Evolutionary conservation across 106 monocot species (phyloP).

Genomic region (Acorus gramineus): DNA sequence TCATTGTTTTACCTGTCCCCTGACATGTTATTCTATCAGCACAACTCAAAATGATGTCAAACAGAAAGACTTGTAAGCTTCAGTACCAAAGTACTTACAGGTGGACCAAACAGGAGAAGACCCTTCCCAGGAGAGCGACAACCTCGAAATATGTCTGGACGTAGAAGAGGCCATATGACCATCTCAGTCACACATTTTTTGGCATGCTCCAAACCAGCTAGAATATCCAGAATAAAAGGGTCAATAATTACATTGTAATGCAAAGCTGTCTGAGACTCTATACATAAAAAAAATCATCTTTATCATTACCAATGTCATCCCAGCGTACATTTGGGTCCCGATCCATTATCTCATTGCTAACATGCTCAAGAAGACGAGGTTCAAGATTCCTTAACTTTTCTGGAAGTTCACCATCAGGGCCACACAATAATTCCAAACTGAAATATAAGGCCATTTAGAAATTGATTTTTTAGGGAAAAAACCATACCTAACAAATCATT

Average conservation of each 20-base stretch:
- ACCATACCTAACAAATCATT: neutral
- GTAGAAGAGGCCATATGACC: slow-evolving; percentile 98
- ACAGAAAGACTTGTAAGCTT: neutral
- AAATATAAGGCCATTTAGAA: neutral
- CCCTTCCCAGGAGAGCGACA: slow-evolving; percentile 94
- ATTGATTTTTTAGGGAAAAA: neutral
- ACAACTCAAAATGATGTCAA: slow-evolving; percentile 5
- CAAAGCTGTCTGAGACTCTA: neutral
- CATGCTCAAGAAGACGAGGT: slow-evolving; percentile 94
- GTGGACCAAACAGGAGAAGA: slow-evolving; percentile 90
- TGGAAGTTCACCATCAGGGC: slow-evolving; percentile 90
- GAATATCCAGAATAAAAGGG: neutral
- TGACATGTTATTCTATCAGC: slow-evolving; percentile 9
- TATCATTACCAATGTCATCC: slow-evolving; percentile 76
- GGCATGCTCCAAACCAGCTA: slow-evolving; percentile 98
- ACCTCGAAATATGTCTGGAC: slow-evolving; percentile 93
- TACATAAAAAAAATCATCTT: neutral
- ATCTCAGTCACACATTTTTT: slow-evolving; percentile 99
- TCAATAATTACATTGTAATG: neutral
- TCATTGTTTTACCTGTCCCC: slow-evolving; percentile 99
- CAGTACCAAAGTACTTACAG: slow-evolving; percentile 45
- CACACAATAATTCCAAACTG: slow-evolving; percentile 91
- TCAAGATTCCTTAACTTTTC: slow-evolving; percentile 96
- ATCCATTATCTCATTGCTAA: slow-evolving; percentile 99
- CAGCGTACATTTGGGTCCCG: slow-evolving; percentile 96